phyloP scores from a whole-genome alignment of 441 rosid species.

The Capsella rubella region DNA sequence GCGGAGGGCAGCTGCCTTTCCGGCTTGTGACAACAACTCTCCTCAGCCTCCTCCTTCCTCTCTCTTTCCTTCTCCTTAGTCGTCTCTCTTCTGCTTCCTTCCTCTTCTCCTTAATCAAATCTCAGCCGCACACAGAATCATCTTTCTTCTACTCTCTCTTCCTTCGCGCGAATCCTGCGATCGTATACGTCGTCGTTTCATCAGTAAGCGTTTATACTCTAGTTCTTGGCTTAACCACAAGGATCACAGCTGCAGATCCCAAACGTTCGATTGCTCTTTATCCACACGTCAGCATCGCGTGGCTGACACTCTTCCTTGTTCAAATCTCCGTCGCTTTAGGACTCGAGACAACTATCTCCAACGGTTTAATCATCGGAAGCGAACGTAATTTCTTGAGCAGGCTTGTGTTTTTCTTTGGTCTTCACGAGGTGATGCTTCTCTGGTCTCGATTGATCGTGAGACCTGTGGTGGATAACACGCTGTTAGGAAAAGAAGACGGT shows the following conservation, averaged over 20 bases:
- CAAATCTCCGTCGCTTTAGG: slow-evolving; percentile 72
- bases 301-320: slow-evolving; percentile 64
- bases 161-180: slow-evolving; percentile 46
- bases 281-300: slow-evolving; percentile 57
- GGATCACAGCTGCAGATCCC: slow-evolving; percentile 38
- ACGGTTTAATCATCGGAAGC: slow-evolving; percentile 44
- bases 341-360: slow-evolving; percentile 54
- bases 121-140: slow-evolving; percentile 25
- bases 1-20: slow-evolving; percentile 46
- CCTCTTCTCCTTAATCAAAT: slow-evolving; percentile 41
- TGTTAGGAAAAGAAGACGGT: slow-evolving; percentile 45
- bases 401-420: slow-evolving; percentile 71
- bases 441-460: slow-evolving; percentile 73
- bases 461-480: slow-evolving; percentile 74
- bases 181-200: slow-evolving; percentile 57
- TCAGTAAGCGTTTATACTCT: slow-evolving; percentile 57
- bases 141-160: slow-evolving; percentile 47
- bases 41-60: slow-evolving; percentile 77
- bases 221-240: slow-evolving; percentile 63
- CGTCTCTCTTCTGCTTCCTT: slow-evolving; percentile 62
- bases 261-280: slow-evolving; percentile 30
- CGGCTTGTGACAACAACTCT: slow-evolving; percentile 61
- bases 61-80: slow-evolving; percentile 78
- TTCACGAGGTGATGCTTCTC: slow-evolving; percentile 71
- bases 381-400: slow-evolving; percentile 53